These are phyloP conservation scores for Lenwebbia sp. DNA, from an alignment of 345 rosid genomes.

Conservation along the genomic window DNA sequence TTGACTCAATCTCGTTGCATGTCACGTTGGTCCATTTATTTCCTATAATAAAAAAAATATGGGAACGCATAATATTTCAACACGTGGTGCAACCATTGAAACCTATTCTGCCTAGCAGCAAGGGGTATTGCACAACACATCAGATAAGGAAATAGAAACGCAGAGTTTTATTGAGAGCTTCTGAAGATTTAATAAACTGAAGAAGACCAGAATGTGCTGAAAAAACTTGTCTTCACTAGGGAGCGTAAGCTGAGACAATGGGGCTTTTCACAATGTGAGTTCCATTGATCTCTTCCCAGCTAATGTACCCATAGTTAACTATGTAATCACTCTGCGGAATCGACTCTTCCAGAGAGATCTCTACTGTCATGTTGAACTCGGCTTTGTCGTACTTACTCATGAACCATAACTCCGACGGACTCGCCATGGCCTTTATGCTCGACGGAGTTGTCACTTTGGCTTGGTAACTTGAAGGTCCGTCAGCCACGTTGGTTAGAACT, in stretches of 20 bases:
- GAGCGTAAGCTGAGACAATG: slow-evolving; percentile 34
- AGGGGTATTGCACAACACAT: neutral
- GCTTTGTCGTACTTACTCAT: slow-evolving; percentile 15
- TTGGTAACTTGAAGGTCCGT: slow-evolving; percentile 5
- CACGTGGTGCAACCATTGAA: neutral
- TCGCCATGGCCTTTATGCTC: slow-evolving; percentile 19
- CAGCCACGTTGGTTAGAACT: slow-evolving; percentile 24
- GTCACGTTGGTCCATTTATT: neutral
- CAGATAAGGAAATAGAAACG: neutral
- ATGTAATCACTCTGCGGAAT: slow-evolving; percentile 18
- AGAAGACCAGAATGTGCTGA: neutral
- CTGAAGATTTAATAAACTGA: neutral
- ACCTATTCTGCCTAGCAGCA: neutral
- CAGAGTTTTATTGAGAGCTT: neutral
- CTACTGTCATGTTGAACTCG: slow-evolving; percentile 23
- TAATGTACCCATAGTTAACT: slow-evolving; percentile 34
- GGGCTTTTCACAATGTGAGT: slow-evolving; percentile 27
- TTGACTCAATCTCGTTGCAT: neutral
- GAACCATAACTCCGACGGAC: slow-evolving; percentile 18
- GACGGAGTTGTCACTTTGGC: slow-evolving; percentile 13
- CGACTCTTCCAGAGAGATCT: slow-evolving; percentile 5
- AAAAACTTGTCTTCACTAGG: neutral
- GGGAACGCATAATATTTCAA: neutral
- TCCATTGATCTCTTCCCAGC: slow-evolving; percentile 33
- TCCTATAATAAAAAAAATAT: neutral